phyloP scores from a whole-genome alignment of 805 yeast genomes.

The Saccharomycopsis fibuligera region DNA sequence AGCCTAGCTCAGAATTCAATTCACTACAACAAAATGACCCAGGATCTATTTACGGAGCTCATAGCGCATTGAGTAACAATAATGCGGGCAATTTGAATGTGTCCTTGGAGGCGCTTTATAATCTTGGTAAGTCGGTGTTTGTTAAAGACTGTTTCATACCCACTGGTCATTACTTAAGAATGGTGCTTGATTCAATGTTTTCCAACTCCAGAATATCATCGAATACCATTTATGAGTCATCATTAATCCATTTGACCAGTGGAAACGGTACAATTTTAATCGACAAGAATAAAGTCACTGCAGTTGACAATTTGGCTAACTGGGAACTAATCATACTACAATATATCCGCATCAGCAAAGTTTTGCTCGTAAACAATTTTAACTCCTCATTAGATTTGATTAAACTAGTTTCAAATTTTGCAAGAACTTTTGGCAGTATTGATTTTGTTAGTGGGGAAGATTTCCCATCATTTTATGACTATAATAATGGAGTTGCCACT shows the following conservation, averaged over 20 bases:
- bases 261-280: constrained; percentile 21
- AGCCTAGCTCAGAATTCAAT: constrained; percentile 24
- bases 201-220: constrained; percentile 57
- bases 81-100: constrained; percentile 21
- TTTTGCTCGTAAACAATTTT: constrained; percentile 18
- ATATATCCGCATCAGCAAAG: constrained; percentile 19
- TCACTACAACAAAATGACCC: background rate
- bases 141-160: constrained; percentile 84
- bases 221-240: constrained; percentile 34
- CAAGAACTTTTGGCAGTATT: constrained; percentile 21
- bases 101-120: constrained; percentile 66
- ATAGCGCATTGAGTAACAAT: background rate
- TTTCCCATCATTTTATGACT: constrained; percentile 12
- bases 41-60: background rate
- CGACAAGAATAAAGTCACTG: constrained; percentile 21
- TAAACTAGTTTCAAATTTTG: constrained; percentile 18
- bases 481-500: background rate
- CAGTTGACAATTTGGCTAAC: constrained; percentile 20
- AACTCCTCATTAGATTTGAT: constrained; percentile 19
- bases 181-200: constrained; percentile 74
- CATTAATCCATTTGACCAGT: constrained; percentile 17
- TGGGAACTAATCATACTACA: constrained; percentile 21
- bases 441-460: constrained; percentile 19
- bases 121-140: constrained; percentile 70
- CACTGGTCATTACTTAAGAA: constrained; percentile 66